Evolutionary conservation across 345 rosid species (phyloP), one percentile per base, ranked within the genome.

Genomic region (Trapa incisa): DNA sequence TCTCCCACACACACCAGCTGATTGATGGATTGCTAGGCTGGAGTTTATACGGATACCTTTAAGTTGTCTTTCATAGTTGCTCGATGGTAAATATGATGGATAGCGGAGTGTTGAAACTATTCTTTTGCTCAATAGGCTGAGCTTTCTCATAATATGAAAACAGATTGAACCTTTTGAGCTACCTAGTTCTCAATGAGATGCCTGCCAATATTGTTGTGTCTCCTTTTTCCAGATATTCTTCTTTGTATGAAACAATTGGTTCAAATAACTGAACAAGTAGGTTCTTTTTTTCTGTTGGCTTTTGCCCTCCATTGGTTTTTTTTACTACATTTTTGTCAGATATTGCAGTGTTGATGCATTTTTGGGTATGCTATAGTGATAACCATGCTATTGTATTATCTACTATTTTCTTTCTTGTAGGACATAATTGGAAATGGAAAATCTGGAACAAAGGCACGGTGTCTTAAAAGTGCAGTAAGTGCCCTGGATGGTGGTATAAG

Each of bases 371-470:
- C n/a, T 64, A 1, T 37, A 13, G 17, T 61, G 38, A 48, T 32
- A 10, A 22, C 6, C 22, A 0, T 3, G 17, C 54, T 65, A 29
- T 45, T 53, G 43, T 54, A 41, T 29, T 3, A 1, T 9, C 38
- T 48, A 45, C 35, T 68, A 13, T 5, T 36, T 56, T 72, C 64
- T 47, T 64, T 43, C 54, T 66, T 70, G 67, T 80, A 93, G 97
- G 99, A 94, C 75, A 80, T 83, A 11, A 85, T 94, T 67, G 88
- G 78, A 67, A 85, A 88, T 67, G 97, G 99, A 14, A 91, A 91
- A 79, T 70, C 91, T 0, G 97, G 99, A 75, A 85, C 80, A 1
- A 94, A 82, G 77, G 73, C 75, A 47, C 97, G 88, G 74, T 94
- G 99, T 70, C 65, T 91, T 14, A 84, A 70, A 67, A 80, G 70